These are phyloP conservation scores for Alliaria petiolata DNA, from an alignment of 345 rosid genomes.

Conservation along the genomic window DNA sequence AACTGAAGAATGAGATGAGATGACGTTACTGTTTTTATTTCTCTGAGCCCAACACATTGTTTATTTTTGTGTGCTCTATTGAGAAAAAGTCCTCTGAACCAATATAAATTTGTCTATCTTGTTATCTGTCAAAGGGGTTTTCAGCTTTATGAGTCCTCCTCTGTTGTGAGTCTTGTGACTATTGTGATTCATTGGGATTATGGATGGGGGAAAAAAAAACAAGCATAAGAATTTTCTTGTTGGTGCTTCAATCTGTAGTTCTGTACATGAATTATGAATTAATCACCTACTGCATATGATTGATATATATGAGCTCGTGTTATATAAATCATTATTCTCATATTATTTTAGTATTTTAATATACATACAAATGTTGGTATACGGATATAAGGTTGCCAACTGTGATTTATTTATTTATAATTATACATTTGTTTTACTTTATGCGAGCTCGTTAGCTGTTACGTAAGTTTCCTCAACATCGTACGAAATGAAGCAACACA, in stretches of 20 bases:
- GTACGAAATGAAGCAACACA: constrained; percentile 19
- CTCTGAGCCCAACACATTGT: neutral
- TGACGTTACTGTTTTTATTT: too few species aligned
- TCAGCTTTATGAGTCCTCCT: neutral
- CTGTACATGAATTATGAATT: too few species aligned
- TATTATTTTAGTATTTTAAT: neutral
- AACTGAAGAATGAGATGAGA: too few species aligned
- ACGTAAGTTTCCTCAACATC: constrained; percentile 15
- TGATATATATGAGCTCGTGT: neutral
- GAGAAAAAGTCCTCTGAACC: neutral
- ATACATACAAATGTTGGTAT: neutral
- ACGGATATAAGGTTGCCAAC: neutral
- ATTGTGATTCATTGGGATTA: too few species aligned
- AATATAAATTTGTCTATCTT: neutral
- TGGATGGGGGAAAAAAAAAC: constrained; percentile 31
- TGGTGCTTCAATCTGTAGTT: neutral
- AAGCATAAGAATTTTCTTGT: constrained; percentile 2
- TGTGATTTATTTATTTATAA: too few species aligned
- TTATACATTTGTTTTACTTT: too few species aligned
- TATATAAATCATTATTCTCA: neutral
- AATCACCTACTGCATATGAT: neutral
- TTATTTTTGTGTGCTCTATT: neutral
- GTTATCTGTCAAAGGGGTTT: neutral
- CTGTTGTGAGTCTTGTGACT: neutral
- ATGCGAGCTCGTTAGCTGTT: neutral